Base-by-base conservation (phyloP, 1,284 basidiomycete species). In the Pterulicium gracile region DNA sequence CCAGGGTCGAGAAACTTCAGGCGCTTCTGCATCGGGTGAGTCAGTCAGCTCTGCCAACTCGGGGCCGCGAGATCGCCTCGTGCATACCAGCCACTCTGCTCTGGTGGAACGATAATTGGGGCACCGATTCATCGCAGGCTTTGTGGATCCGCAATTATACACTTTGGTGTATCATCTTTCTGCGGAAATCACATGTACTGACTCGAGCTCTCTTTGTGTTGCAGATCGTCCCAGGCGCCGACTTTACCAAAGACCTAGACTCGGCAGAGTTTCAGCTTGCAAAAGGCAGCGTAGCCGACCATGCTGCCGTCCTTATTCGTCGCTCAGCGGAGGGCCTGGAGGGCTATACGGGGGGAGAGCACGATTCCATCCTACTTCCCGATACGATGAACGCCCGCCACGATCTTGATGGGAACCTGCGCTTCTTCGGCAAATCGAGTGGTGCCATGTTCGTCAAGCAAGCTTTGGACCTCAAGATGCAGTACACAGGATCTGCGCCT, bases 391-490 rank as follows among this genome's bases (percentile, higher is more conserved):
- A 22, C 15, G 18, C 10, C 10, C 23, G 7, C 19, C 18, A 18
- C 17, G 22, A 20, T 51, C 62, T 49, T 42, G 21, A 13, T 10
- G 62, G 40, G 18, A 15, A 15, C 18, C 39, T 15, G 10, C 68
- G 80, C 5, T 88, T 83, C 60, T 81, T 82, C 51, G 85, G 85
- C 1, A 82, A 85, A 55, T 81, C 80, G 1, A 86, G 82, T 45
- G 77, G 76, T 2, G 70, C 77, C 1, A 76, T 75, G 62, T 69
- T 88, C 12, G 64, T 88, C 41, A 75, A 76, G 39, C 70, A 73
- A 1, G 79, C 84, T 14, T 69, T 85, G 19, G 75, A 79, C 47
- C 62, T 86, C n/a, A 86, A 83, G 57, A 72, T 75, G 35, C 75
- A 79, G 50, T 73, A 68, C 20, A 68, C 70, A 1, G 72, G 72